Evolutionary conservation across 345 rosid species (phyloP), one percentile per base, ranked within the genome.

Genomic region (Reutealis trisperma): DNA sequence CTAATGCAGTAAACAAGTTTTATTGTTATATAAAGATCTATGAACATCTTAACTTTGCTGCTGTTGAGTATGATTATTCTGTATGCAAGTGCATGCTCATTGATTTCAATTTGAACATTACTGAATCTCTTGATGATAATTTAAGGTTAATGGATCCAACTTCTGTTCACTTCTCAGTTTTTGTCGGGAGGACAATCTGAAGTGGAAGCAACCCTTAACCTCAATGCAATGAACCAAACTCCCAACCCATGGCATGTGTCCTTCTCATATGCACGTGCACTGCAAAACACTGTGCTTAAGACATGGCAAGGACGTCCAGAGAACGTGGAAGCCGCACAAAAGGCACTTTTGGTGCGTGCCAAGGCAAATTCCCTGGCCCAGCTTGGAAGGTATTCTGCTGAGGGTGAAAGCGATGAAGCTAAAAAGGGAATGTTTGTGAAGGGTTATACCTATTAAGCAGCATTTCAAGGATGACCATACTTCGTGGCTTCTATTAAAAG

Each of bases 221-320:
- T 96, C 71, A 89, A 93, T 8, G 97, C 98, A 10, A 96, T 96
- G 98, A 96, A 96, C 92, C 98, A 93, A 77, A 87, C 86, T 83
- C 96, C 97, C 77, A 96, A 93, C 88, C 99, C 99, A 4, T 96
- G 99, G 99, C 99, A 92, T 19, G 98, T 96, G 58, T 96, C 99
- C 62, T 96, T 96, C 90, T 96, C 99, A 1, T 96, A 96, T 69
- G 98, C 99, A 51, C 97, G 98, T 61, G 99, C 98, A 14, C 86
- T 96, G 66, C 98, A 95, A 85, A 95, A 95, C 87, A 85, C 91
- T 0, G 99, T 93, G 86, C 93, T 93, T 9, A 95, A 90, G 88
- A 89, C 98, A 75, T 95, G 99, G 99, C 92, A 95, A 86, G 99
- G 99, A 71, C 85, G 24, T 1, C 93, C 92, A 1, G 98, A 95